Base-by-base conservation (phyloP, 2,329 filamentous ascomycete species). In the Talaromyces sp. region DNA sequence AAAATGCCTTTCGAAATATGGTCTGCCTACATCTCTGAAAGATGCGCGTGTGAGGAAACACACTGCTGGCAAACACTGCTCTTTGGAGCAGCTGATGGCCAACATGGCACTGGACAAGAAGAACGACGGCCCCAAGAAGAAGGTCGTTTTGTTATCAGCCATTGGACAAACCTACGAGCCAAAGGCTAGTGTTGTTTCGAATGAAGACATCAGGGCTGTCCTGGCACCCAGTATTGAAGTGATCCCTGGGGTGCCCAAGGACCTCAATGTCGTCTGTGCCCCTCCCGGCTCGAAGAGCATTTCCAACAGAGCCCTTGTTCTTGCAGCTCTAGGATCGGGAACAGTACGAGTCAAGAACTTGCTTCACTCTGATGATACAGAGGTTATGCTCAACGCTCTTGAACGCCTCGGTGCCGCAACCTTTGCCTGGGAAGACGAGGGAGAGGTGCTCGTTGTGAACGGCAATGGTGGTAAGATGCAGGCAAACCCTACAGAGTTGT, bases 91-190 rank as follows among this genome's bases (percentile, higher is more conserved):
- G 40, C 80, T 99, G 61, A 84, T 99, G 65, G 85, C 90, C 70
- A 96, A 96, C 76, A 99, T 99, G 95, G 93, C 91, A 0, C 90
- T 99, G 8, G 95, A 99, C 80, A 99, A 99, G 85, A 99, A 99
- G 83, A 99, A 99, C 70, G 91, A 96, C 53, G 95, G 95, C 1
- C 87, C 87, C 66, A 93, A 94, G 78, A 99, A 99, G 84, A 98
- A 97, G 80, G 91, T 99, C 68, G 94, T 97, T 6, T 85, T 99
- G 7, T 84, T 99, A 11, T 93, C 93, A 0, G 91, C 91, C 13
- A 96, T 99, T 74, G 95, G 95, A 65, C 88, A 89, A 72, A 96
- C 93, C 0, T 81, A 94, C 73, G 95, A 99, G 80, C 90, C 88
- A 63, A 91, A 90, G 76, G 95, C 95, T 31, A 97, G 90, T 71